Base-by-base conservation (phyloP, 345 rosid species). In the Eucalyptus sp. region DNA sequence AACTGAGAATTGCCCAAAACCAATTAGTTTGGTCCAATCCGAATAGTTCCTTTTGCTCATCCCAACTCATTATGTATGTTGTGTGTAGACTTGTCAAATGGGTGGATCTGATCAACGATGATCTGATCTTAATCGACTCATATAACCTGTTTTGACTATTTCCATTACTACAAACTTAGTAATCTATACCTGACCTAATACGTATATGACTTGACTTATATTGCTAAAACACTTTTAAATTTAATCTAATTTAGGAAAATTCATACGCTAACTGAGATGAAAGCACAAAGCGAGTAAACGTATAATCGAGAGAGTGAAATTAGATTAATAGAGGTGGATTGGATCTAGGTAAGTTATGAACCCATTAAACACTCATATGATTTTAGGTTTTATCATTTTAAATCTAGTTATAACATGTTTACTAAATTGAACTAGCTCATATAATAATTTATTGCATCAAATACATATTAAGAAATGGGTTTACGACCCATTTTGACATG, bases 141-240 rank as follows among this genome's bases (percentile, higher is more conserved):
- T 22, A 8, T 24, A 56, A 24, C 62, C 0, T 10, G 29, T 24
- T 56, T 56, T 56, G 62, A 56, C 6, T 22, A 56, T 56, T 24
- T 56, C 13, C 29, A 56, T 56, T 22, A 20, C 10, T 56, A 56
- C 29, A 56, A 56, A 56, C 10, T 56, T 25, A 24, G 6, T 56
- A 56, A 56, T 25, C 1, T 56, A 22, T 22, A 2, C 9, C 5
- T 10, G 3, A 56, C 25, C 2, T 11, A 8, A 54, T 2, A 3
- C 0, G 2, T 52, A 18, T 54, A 0, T 54, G 25, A 20, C 12
- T 3, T 2, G 3, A 56, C 13, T 1, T 22, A 56, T 56, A 56
- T 24, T 56, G 29, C 3, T 56, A 56, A 24, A 24, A 10, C 1
- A 56, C 12, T 56, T 56, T 56, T 22, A 24, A 22, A 56, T 56